Conservation (phyloP, 345 rosid species). For the Cardamine resedifolia region DNA sequence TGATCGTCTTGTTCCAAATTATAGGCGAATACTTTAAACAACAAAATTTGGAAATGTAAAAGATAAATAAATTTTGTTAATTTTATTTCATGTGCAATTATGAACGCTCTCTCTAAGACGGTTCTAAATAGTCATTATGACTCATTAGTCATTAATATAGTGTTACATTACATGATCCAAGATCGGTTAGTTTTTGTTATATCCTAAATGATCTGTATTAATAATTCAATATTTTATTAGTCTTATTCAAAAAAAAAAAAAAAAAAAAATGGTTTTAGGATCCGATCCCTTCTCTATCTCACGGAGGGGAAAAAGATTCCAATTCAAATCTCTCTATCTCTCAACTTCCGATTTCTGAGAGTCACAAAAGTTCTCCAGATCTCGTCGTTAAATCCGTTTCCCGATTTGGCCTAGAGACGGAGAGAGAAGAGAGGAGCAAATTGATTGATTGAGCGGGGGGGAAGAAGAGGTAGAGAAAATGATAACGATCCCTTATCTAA, state of each 20-base stretch:
- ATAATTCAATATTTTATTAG: not conserved
- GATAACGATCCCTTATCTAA: constrained; percentile 68
- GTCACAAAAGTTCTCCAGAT: constrained; percentile 8
- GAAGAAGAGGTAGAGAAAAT: constrained; percentile 24
- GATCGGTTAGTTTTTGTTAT: not conserved
- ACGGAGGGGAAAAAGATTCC: constrained; percentile 20
- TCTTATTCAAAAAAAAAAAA: not conserved
- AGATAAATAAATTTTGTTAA: not conserved
- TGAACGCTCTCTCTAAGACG: not conserved
- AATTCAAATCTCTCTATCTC: constrained; percentile 15
- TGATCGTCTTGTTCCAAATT: not conserved
- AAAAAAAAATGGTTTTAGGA: constrained; percentile 8
- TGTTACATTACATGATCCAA: not conserved
- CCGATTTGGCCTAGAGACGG: constrained; percentile 1
- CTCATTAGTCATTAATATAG: not conserved
- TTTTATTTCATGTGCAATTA: not conserved
- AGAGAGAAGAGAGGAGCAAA: not conserved
- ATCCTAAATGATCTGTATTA: not conserved
- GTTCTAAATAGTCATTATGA: not conserved
- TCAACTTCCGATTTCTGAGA: not conserved
- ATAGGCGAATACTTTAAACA: too few relatives aligned
- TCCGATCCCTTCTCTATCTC: not conserved
- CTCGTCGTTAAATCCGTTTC: not conserved
- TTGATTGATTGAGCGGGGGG: not conserved
- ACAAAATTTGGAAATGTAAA: too few relatives aligned